Evolutionary conservation across 2,329 filamentous ascomycete genomes (phyloP).

Genomic region (Pyrenophora graminea): DNA sequence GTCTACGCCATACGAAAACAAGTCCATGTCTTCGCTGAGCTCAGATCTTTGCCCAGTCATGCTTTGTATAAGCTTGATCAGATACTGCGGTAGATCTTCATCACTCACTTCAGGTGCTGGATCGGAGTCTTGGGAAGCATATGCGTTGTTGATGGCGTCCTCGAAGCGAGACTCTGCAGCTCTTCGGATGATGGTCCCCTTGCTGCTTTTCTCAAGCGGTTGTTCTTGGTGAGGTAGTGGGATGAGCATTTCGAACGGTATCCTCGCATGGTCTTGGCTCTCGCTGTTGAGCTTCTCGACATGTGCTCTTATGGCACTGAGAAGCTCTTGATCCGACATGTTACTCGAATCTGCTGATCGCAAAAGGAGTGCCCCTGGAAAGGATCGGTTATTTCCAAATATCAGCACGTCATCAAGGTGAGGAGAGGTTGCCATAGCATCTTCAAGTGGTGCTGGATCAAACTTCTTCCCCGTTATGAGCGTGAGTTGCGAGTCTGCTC

Average conservation of each 20-base stretch:
- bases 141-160: slow-evolving; percentile 53
- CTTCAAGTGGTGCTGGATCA: slow-evolving; percentile 66
- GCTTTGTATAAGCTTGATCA: slow-evolving; percentile 24
- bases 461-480: slow-evolving; percentile 72
- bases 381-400: slow-evolving; percentile 63
- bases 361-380: slow-evolving; percentile 62
- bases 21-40: slow-evolving; percentile 51
- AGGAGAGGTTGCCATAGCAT: slow-evolving; percentile 53
- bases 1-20: slow-evolving; percentile 64
- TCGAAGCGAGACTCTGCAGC: slow-evolving; percentile 57
- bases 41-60: slow-evolving; percentile 27
- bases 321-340: slow-evolving; percentile 44
- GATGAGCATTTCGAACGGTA: slow-evolving; percentile 58
- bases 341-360: slow-evolving; percentile 38
- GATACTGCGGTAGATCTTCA: slow-evolving; percentile 29
- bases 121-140: slow-evolving; percentile 38
- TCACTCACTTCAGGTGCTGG: slow-evolving; percentile 28
- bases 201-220: slow-evolving; percentile 63
- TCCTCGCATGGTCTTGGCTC: slow-evolving; percentile 56
- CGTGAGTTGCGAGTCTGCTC: slow-evolving; percentile 65
- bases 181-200: slow-evolving; percentile 62
- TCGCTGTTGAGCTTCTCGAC: slow-evolving; percentile 56
- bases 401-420: slow-evolving; percentile 61
- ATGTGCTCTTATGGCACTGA: slow-evolving; percentile 49
- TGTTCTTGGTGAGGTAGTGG: slow-evolving; percentile 46